Base-by-base conservation (phyloP, 192 early-diverging fungal genomes). In the Entomortierella chlamydospora region DNA sequence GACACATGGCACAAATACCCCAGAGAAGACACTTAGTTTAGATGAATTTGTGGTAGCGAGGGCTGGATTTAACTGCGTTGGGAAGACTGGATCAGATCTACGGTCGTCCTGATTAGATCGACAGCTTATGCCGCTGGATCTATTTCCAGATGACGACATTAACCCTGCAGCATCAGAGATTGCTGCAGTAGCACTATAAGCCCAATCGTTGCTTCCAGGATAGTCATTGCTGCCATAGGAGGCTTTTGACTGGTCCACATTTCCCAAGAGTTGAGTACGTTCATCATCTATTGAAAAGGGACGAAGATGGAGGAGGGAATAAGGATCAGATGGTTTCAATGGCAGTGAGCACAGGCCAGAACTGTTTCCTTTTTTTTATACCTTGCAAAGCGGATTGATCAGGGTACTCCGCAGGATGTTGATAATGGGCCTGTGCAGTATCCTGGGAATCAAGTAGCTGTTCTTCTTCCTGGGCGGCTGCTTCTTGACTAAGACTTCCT, bases 1-100 rank as follows among this genome's bases (percentile, higher is more conserved):
- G 43, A 84, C 83, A n/a, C 89, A 88, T 17, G 90, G 91, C 37
- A 90, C 62, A 72, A 93, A 93, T 56, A 93, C 91, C 2, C 91
- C 91, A n/a, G 87, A 87, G 78, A 89, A 88, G 18, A 89, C 88
- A 20, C 87, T 88, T 20, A 93, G 87, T 70, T 91, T 93, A 20
- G 78, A 72, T 6, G 68, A 72, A 1, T 68, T 73, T 47, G 68
- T 70, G 22, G 72, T 64, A 10, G 81, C 68, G 1, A 79, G 41
- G 1, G 43, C 76, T 18, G 76, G 76, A 31, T 79, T 79, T 13
- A 79, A 39, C n/a, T 41, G 51, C 8, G 76, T 70, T 22, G 76
- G 76, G 30, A 79, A 79, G 0, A 56, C 68, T 1, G 67, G 68
- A 12, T 64, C 67, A 43, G 51, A 20, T 57, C 31, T 26, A 54